Evolutionary conservation across 2,329 filamentous ascomycete species (phyloP), one percentile per base, ranked within the genome.

Genomic region (Lachnum nothofagi): DNA sequence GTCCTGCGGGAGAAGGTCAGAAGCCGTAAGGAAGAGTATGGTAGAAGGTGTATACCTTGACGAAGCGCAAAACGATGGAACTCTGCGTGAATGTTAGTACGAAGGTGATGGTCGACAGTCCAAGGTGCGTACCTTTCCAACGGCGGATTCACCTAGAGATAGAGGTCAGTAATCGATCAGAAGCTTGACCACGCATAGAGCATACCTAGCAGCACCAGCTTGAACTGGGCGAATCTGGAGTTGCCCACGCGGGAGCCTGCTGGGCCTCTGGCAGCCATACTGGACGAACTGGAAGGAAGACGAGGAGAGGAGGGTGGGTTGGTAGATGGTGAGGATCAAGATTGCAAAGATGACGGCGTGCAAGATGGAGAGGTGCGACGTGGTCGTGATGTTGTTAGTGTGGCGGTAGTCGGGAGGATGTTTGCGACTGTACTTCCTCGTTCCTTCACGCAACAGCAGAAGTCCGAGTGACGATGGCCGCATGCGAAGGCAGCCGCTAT

Each of bases 141-240:
- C 93, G 51, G 93, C 93, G 61, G 93, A 98, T 77, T 98, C 93
- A 70, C 93, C 91, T 97, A 68, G 43, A 60, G 46, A 56, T 49
- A 49, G 49, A 56, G 43, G 66, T 78, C 66, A 77, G 72, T 19
- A 58, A 35, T 23, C 34, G 29, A 8, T n/a, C 20, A 4, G 7
- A 9, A 17, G 3, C 47, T 3, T 8, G 16, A 27, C 34, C 20
- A 33, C n/a, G 17, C 20, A 44, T 34, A 46, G 17, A 49, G 66
- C 85, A 61, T 80, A 97, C 93, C 93, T 58, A 98, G 79, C 67
- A 98, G 78, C 59, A 98, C 93, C 63, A 98, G 81, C 79, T 98
- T 98, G 76, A 98, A 98, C 79, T 98, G 93, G 64, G 93, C 91
- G 72, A 98, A 97, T 66, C 91, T 85, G 72, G 87, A 81, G 83